A percentile compares a stretch with the other conserved stretches of the same genome.
Conservation (phyloP, 352 stramenopile species). For the Phytophthora crassamura region DNA sequence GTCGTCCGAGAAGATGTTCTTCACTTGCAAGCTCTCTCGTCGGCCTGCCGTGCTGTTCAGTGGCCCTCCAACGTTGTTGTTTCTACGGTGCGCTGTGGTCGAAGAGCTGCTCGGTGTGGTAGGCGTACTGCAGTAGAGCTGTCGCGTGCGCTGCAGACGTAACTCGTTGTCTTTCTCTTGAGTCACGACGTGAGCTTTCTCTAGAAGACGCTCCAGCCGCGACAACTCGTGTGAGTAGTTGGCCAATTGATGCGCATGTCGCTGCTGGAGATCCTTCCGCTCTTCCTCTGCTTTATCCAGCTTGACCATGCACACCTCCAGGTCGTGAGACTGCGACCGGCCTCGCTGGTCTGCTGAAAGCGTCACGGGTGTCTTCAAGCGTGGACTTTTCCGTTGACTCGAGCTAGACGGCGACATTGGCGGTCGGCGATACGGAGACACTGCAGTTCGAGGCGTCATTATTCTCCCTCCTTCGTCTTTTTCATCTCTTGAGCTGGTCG, state of each 20-base stretch:
- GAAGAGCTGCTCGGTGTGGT: slow-evolving; percentile 5
- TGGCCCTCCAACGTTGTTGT: slow-evolving; percentile 9
- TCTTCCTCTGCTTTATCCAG: slow-evolving; percentile 60
- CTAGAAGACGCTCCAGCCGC: slow-evolving; percentile 70
- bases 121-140: slow-evolving; percentile 48
- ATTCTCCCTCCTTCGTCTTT: slow-evolving; percentile 3
- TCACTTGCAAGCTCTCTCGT: slow-evolving; percentile 25
- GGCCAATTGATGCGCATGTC: slow-evolving; percentile 68
- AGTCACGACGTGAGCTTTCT: slow-evolving; percentile 49
- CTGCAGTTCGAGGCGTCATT: background rate
- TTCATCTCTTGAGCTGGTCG: slow-evolving; percentile 16
- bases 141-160: slow-evolving; percentile 56
- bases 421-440: slow-evolving; percentile 4
- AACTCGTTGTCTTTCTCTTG: slow-evolving; percentile 72
- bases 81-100: background rate
- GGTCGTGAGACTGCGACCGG: slow-evolving; percentile 13
- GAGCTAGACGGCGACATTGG: slow-evolving; percentile 12
- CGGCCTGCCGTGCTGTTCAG: slow-evolving; percentile 17
- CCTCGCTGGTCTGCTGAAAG: slow-evolving; percentile 6
- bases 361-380: slow-evolving; percentile 1
- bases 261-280: slow-evolving; percentile 47
- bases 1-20: slow-evolving; percentile 55
- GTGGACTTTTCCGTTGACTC: slow-evolving; percentile 15
- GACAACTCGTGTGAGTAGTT: slow-evolving; percentile 76
- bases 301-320: slow-evolving; percentile 37